Conservation (phyloP, 2,329 filamentous ascomycete species). For the Amesomyces nigricolor region DNA sequence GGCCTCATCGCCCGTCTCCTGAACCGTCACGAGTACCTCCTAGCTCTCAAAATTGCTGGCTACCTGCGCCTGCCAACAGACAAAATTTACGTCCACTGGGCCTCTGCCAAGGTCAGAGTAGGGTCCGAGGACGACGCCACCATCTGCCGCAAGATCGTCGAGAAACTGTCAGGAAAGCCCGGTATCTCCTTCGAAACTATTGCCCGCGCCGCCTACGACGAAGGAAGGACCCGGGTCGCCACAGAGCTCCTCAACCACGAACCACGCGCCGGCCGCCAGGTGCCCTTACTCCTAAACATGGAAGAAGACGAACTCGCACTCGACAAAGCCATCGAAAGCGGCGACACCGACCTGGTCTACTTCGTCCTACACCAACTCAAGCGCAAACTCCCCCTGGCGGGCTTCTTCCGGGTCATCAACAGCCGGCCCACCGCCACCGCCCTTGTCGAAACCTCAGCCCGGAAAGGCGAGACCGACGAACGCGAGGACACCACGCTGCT, state of each 20-base stretch:
- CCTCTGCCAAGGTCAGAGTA: constrained; percentile 83
- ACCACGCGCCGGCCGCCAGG: constrained; percentile 89
- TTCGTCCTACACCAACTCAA: constrained; percentile 83
- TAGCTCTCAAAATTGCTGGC: constrained; percentile 81
- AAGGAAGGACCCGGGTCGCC: constrained; percentile 81
- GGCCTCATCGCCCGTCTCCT: constrained; percentile 80
- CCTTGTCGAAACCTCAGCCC: constrained; percentile 78
- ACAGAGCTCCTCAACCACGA: constrained; percentile 91
- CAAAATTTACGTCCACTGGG: constrained; percentile 94
- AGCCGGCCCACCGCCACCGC: constrained; percentile 78
- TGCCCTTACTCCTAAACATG: constrained; percentile 88
- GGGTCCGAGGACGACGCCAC: constrained; percentile 82
- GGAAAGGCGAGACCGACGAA: constrained; percentile 42
- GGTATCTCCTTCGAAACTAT: constrained; percentile 96
- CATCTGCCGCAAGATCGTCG: constrained; percentile 80
- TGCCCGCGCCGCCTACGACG: constrained; percentile 86
- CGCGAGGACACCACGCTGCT: constrained; percentile 66
- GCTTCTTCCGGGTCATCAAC: constrained; percentile 90
- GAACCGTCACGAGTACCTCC: constrained; percentile 82
- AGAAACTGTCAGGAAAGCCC: constrained; percentile 77
- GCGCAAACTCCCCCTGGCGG: constrained; percentile 82
- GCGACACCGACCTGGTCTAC: constrained; percentile 88
- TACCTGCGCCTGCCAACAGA: constrained; percentile 83
- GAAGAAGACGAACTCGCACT: constrained; percentile 92
- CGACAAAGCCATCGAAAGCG: constrained; percentile 93